Evolutionary conservation across 176 grass and related monocot species (phyloP).

Genomic region (Musa acuminata): DNA sequence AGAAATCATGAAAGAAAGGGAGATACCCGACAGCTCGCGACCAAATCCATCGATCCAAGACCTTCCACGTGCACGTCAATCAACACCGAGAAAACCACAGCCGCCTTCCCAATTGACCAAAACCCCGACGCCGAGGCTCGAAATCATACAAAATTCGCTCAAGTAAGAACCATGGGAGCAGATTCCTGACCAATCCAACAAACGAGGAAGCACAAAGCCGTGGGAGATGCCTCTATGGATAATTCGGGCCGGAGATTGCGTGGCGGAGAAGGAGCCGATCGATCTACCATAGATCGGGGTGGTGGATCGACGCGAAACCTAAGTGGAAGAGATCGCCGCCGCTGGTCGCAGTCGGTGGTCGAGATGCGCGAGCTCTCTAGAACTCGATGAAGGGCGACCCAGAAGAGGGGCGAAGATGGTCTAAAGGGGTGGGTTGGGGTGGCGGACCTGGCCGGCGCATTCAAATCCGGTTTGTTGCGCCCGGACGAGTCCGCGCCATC

Average conservation of each 20-base stretch:
- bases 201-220: background rate
- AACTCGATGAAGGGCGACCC: background rate
- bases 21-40: constrained; percentile 1
- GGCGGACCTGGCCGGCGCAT: constrained; percentile 1
- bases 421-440: background rate
- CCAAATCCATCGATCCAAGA: constrained; percentile 3
- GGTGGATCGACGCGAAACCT: background rate
- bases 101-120: background rate
- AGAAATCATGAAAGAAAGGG: background rate
- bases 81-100: background rate
- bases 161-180: background rate
- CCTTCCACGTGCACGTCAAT: background rate
- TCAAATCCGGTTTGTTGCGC: constrained; percentile 12
- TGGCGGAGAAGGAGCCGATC: background rate
- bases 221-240: background rate
- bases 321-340: background rate
- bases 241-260: background rate
- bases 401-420: background rate
- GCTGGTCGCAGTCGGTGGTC: background rate
- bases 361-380: background rate
- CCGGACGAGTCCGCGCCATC: constrained; percentile 5
- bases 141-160: constrained; percentile 2
- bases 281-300: background rate
- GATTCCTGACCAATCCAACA: background rate
- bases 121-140: background rate